phyloP scores from a whole-genome alignment of 2,329 filamentous ascomycete species.

The Epichloe hybrida region DNA sequence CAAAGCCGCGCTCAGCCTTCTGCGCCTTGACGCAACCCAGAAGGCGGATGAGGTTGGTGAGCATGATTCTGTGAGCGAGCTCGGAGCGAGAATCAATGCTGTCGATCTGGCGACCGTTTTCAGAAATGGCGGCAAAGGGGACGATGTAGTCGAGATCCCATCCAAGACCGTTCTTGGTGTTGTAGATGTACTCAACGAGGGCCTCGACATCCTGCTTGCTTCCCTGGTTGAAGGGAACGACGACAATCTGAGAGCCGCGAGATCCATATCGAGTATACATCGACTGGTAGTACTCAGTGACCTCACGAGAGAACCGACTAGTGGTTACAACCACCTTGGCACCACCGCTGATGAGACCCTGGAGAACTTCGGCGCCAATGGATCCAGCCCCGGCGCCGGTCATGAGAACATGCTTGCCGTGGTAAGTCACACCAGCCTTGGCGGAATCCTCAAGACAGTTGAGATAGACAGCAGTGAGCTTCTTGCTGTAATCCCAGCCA shows the following conservation, averaged over 20 bases:
- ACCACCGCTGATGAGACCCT: conserved; percentile 90
- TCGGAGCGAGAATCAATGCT: conserved; percentile 94
- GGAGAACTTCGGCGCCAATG: conserved; percentile 91
- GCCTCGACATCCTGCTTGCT: conserved; percentile 97
- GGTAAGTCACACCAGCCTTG: conserved; percentile 75
- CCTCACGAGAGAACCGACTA: conserved; percentile 88
- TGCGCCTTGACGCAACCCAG: conserved; percentile 82
- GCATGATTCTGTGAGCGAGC: conserved; percentile 95
- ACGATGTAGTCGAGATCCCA: conserved; percentile 97
- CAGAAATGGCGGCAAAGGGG: conserved; percentile 93
- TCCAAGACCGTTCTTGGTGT: conserved; percentile 86
- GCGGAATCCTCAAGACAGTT: conserved; percentile 86
- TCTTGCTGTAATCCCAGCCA: conserved; percentile 99
- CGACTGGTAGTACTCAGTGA: conserved; percentile 97
- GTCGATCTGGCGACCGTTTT: conserved; percentile 96
- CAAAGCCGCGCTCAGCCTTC: conserved; percentile 76
- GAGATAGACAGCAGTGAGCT: conserved; percentile 83
- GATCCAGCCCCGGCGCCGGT: conserved; percentile 95
- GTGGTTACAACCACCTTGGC: conserved; percentile 96
- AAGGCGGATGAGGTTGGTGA: conserved; percentile 89
- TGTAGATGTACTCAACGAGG: conserved; percentile 90
- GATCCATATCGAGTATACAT: conserved; percentile 95
- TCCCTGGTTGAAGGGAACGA: conserved; percentile 97
- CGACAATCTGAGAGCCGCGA: conserved; percentile 88
- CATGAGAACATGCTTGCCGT: conserved; percentile 94